Evolutionary conservation across 148 eudicot species (phyloP).

Genomic region (Chenopodium album): DNA sequence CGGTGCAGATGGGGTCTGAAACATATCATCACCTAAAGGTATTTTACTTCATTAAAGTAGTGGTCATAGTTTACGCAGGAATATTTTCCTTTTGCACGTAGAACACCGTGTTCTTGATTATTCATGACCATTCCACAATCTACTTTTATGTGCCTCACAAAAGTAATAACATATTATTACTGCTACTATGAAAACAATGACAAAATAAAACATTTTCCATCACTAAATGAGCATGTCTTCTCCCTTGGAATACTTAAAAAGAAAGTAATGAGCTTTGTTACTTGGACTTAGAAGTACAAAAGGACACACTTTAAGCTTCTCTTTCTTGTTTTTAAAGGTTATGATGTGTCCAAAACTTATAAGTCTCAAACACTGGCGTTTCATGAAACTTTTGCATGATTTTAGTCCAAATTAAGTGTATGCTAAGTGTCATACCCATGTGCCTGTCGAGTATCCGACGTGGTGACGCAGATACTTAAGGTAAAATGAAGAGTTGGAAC

Average conservation of each 20-base stretch:
- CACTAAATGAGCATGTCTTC: no score
- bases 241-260: not conserved
- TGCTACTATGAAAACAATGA: no score
- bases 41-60: constrained; percentile 4
- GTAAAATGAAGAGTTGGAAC: not conserved
- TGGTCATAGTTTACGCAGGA: not conserved
- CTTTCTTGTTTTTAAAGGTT: no score
- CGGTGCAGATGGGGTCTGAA: constrained; percentile 87
- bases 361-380: not conserved
- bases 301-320: no score
- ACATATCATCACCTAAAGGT: constrained; percentile 93
- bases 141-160: not conserved
- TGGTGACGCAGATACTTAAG: not conserved
- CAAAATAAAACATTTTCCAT: no score
- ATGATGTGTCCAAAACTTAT: no score
- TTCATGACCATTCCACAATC: not conserved
- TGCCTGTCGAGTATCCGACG: not conserved
- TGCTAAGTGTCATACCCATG: not conserved
- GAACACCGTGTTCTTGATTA: not conserved
- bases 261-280: not conserved
- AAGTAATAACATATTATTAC: not conserved
- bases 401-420: not conserved
- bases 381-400: no score
- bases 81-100: not conserved
- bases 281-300: not conserved